Conservation (phyloP, 345 rosid species). For the Psidium guajava region DNA sequence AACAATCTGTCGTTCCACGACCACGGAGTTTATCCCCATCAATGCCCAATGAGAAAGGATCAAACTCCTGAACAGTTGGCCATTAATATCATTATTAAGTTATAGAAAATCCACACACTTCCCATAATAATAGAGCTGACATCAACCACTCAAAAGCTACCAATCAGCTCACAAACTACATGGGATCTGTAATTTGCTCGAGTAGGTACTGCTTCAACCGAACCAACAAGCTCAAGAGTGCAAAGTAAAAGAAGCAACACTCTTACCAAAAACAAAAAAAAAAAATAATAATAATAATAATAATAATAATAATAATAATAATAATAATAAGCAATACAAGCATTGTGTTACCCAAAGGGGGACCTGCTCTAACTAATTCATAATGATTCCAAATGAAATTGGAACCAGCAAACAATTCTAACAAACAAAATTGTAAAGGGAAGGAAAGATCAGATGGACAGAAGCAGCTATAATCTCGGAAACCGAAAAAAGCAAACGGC, state of each 20-base stretch:
- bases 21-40: slow-evolving; percentile 89
- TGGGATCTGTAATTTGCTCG: neutral
- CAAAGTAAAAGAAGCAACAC: neutral
- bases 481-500: neutral
- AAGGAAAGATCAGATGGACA: neutral
- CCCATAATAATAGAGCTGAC: neutral
- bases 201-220: neutral
- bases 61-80: slow-evolving; percentile 60
- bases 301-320: no score
- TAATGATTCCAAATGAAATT: neutral
- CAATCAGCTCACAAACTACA: neutral
- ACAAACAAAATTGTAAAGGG: neutral
- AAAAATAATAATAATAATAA: no score
- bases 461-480: neutral
- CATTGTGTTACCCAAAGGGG: neutral
- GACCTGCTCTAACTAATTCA: neutral
- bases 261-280: no score
- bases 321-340: neutral
- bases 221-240: neutral
- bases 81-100: neutral
- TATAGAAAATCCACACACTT: neutral
- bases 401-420: neutral
- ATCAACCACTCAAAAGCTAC: neutral
- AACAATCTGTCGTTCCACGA: slow-evolving; percentile 97
- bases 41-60: slow-evolving; percentile 79